Percentiles rank a stretch among this genome's conserved stretches.
phyloP scores from a whole-genome alignment of 169 alveolate species.

The Plasmodium coatneyi region DNA sequence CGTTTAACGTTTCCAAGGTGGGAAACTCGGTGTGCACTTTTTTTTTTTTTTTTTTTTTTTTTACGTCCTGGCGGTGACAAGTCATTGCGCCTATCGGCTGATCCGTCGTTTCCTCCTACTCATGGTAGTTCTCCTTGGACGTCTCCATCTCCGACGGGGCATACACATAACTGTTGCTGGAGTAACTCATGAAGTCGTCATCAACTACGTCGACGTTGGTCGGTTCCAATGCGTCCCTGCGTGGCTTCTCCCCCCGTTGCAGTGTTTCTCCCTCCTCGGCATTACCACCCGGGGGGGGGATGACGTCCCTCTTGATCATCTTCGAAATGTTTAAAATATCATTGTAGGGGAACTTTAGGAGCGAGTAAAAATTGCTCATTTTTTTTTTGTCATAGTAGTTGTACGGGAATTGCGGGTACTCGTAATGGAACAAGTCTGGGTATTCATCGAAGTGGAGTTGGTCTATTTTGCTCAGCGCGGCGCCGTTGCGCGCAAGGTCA shows the following conservation, averaged over 20 bases:
- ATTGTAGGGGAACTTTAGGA: constrained; percentile 59
- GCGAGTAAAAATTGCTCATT: constrained; percentile 57
- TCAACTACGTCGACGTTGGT: neutral
- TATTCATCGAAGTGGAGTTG: constrained; percentile 47
- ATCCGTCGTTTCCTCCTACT: neutral
- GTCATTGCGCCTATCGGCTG: neutral
- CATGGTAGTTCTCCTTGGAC: constrained; percentile 54
- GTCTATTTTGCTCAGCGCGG: constrained; percentile 27
- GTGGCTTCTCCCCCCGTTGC: neutral
- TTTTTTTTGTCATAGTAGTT: constrained; percentile 65
- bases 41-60: neutral
- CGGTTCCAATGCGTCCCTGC: neutral
- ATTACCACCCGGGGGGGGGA: neutral
- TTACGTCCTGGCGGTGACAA: neutral
- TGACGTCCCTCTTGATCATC: neutral
- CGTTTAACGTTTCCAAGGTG: neutral
- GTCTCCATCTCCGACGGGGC: constrained; percentile 76
- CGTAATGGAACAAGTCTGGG: constrained; percentile 52
- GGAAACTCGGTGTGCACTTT: neutral
- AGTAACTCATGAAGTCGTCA: neutral
- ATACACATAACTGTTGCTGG: constrained; percentile 33
- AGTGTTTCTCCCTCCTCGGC: neutral
- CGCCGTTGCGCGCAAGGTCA: neutral
- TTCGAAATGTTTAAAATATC: constrained; percentile 64
- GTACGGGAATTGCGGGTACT: constrained; percentile 70